These are phyloP conservation scores for Cucumis melo DNA, from an alignment of 306 rosid genomes.

Conservation along the genomic window DNA sequence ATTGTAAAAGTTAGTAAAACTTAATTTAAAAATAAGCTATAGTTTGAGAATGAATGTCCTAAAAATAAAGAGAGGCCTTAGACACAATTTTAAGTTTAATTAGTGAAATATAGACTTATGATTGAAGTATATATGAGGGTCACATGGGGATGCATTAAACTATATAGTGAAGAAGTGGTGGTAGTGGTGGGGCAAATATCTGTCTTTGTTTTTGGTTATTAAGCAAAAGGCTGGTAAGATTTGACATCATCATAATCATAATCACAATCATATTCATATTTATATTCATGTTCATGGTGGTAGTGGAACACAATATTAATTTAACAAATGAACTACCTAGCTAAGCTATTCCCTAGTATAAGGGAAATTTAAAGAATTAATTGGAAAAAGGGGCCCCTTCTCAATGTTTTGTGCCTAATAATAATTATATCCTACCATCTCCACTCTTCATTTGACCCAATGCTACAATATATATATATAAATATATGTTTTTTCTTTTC, in stretches of 20 bases:
- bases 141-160: conserved; percentile 7
- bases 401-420: background rate
- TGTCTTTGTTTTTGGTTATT: background rate
- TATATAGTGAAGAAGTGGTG: background rate
- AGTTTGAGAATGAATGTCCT: background rate
- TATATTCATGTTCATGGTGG: background rate
- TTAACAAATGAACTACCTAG: background rate
- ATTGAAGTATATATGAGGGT: background rate
- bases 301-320: conserved; percentile 3
- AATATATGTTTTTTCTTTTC: background rate
- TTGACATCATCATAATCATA: conserved; percentile 2
- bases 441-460: background rate
- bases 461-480: background rate
- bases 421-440: background rate
- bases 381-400: background rate
- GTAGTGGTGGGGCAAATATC: background rate
- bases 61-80: background rate
- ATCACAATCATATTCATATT: background rate
- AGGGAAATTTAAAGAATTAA: background rate
- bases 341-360: background rate
- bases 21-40: background rate
- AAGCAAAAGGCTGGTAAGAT: background rate
- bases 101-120: background rate
- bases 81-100: background rate
- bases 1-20: background rate